Evolutionary conservation across 257 asterid species (phyloP).

Genomic region (Apocynum venetum): DNA sequence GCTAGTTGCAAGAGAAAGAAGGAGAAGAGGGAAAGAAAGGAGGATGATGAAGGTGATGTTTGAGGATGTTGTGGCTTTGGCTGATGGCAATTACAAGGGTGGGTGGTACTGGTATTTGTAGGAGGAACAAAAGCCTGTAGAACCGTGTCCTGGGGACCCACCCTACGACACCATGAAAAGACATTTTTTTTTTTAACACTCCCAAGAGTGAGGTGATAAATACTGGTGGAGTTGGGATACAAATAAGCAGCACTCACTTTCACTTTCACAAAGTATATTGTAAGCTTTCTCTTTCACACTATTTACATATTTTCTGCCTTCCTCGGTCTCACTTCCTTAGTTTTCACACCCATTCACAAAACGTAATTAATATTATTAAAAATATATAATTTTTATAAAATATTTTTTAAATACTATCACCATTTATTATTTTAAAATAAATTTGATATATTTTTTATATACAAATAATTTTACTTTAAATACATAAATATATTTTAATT

Average conservation of each 20-base stretch:
- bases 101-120: slow-evolving; percentile 55
- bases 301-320: not conserved
- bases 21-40: slow-evolving; percentile 2
- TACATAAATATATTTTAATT: no score
- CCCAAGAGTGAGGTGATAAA: slow-evolving; percentile 2
- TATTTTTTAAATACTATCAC: no score
- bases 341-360: no score
- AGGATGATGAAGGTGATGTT: slow-evolving; percentile 18
- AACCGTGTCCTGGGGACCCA: slow-evolving; percentile 52
- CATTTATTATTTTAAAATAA: no score
- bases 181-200: not conserved
- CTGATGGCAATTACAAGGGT: slow-evolving; percentile 38
- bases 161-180: slow-evolving; percentile 46
- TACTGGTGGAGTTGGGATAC: not conserved
- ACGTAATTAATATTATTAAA: no score
- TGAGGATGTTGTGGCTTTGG: slow-evolving; percentile 24
- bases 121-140: slow-evolving; percentile 34
- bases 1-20: slow-evolving; percentile 27
- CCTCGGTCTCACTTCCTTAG: no score
- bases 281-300: slow-evolving; percentile 5
- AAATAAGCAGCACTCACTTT: slow-evolving; percentile 5
- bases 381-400: no score
- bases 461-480: no score
- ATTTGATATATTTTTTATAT: no score
- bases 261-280: not conserved